These are phyloP conservation scores for Penicillium sp. DNA, from an alignment of 2,329 filamentous ascomycete species.

Conservation along the genomic window DNA sequence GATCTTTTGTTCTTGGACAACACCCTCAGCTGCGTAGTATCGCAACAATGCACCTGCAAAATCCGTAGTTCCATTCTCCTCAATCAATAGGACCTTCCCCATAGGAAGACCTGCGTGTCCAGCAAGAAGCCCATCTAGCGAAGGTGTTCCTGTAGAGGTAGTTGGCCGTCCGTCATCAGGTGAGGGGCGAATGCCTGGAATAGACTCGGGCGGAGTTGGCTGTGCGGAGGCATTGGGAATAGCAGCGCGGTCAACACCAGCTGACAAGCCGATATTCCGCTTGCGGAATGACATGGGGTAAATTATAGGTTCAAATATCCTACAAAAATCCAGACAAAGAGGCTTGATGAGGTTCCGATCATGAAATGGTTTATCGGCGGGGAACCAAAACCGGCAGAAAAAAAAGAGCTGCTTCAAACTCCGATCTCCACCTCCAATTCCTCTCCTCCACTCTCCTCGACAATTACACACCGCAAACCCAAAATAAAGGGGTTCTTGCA, in stretches of 20 bases:
- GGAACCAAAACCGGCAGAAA: conserved; percentile 27
- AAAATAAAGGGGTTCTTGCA: not conserved
- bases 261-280: conserved; percentile 60
- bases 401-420: conserved; percentile 31
- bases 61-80: conserved; percentile 91
- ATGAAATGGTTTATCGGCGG: conserved; percentile 21
- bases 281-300: conserved; percentile 66
- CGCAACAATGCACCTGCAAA: conserved; percentile 81
- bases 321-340: not conserved
- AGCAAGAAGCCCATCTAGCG: conserved; percentile 79
- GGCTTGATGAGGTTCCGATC: not conserved
- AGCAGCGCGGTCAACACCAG: conserved; percentile 36
- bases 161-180: conserved; percentile 83
- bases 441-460: conserved; percentile 7
- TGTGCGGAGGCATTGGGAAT: conserved; percentile 26
- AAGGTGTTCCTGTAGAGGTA: conserved; percentile 86
- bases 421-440: conserved; percentile 18
- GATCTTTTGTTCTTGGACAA: conserved; percentile 85
- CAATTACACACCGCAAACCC: conserved; percentile 1
- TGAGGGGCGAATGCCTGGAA: conserved; percentile 72
- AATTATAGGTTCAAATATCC: not conserved
- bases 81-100: conserved; percentile 76
- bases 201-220: conserved; percentile 31
- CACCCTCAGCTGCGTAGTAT: conserved; percentile 90
- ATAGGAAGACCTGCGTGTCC: conserved; percentile 83